These are phyloP conservation scores for Rhododendron ferrugineum DNA, from an alignment of 148 eudicot genomes.

Conservation along the genomic window DNA sequence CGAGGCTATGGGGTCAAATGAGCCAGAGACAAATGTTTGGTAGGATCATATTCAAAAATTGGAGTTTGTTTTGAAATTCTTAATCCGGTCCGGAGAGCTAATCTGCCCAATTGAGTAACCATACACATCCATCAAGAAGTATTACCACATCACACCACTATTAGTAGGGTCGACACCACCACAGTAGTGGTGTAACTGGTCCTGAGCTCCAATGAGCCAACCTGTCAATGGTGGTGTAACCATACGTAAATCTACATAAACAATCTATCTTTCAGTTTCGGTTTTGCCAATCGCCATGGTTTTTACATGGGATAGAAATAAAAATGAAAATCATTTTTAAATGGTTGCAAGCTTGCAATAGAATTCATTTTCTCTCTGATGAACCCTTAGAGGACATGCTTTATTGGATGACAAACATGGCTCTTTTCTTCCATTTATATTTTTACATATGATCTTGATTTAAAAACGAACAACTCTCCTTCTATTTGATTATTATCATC, in stretches of 20 bases:
- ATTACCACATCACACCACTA: too few relatives aligned
- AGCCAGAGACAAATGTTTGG: background rate
- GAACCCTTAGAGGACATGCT: background rate
- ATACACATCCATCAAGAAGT: too few relatives aligned
- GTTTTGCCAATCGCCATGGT: too few relatives aligned
- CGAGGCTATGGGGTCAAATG: background rate
- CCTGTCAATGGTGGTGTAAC: too few relatives aligned
- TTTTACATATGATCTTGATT: background rate
- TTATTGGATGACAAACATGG: background rate
- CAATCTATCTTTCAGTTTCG: too few relatives aligned
- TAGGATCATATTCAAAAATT: background rate
- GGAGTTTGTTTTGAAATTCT: background rate
- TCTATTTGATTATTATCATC: background rate
- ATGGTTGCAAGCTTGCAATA: background rate
- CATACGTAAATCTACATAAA: too few relatives aligned
- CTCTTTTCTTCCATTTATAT: background rate
- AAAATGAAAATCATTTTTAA: too few relatives aligned
- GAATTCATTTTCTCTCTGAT: background rate
- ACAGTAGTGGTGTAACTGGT: too few relatives aligned
- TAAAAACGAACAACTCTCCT: background rate
- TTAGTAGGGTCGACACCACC: too few relatives aligned
- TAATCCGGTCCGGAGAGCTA: background rate
- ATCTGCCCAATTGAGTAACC: background rate
- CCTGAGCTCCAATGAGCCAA: too few relatives aligned
- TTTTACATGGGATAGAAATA: too few relatives aligned